These are phyloP conservation scores for Cinnamomum micranthum DNA, from an alignment of 164 flowering plant genomes.

Conservation along the genomic window DNA sequence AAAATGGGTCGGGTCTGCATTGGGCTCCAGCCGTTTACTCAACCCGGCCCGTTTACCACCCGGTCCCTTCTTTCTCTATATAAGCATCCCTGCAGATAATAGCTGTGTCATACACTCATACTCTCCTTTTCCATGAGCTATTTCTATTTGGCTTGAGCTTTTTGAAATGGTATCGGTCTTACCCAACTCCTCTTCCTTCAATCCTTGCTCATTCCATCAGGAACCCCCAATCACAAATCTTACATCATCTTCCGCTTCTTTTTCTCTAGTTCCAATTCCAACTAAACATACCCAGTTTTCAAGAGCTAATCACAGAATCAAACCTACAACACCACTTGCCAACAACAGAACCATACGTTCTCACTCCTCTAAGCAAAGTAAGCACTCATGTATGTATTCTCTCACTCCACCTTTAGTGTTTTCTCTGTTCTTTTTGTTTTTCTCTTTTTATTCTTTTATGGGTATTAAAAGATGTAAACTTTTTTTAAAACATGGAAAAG, in stretches of 20 bases:
- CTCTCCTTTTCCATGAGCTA: too few species aligned
- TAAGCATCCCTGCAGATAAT: too few species aligned
- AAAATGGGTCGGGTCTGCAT: too few species aligned
- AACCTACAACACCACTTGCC: not conserved
- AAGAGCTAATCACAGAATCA: constrained; percentile 7
- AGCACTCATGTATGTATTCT: constrained; percentile 3
- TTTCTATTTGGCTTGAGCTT: not conserved
- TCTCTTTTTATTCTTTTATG: not conserved
- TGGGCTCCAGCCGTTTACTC: too few species aligned
- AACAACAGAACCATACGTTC: constrained; percentile 6
- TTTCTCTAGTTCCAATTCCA: not conserved
- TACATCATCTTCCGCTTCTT: not conserved
- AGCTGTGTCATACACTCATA: too few species aligned
- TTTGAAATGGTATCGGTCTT: constrained; percentile 20
- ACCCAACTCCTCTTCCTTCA: constrained; percentile 15
- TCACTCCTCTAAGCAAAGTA: constrained; percentile 11
- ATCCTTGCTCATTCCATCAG: constrained; percentile 15
- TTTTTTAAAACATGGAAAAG: not conserved
- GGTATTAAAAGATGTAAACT: not conserved
- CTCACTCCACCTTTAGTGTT: not conserved
- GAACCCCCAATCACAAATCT: not conserved
- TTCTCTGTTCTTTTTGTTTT: not conserved
- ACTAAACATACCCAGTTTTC: constrained; percentile 4
- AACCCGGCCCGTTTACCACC: too few species aligned
- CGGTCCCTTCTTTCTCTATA: too few species aligned